Percentiles rank a stretch among this genome's conserved stretches.
Evolutionary conservation across 2,329 filamentous ascomycete species (phyloP).

Genomic region (Colletotrichum higginsianum): DNA sequence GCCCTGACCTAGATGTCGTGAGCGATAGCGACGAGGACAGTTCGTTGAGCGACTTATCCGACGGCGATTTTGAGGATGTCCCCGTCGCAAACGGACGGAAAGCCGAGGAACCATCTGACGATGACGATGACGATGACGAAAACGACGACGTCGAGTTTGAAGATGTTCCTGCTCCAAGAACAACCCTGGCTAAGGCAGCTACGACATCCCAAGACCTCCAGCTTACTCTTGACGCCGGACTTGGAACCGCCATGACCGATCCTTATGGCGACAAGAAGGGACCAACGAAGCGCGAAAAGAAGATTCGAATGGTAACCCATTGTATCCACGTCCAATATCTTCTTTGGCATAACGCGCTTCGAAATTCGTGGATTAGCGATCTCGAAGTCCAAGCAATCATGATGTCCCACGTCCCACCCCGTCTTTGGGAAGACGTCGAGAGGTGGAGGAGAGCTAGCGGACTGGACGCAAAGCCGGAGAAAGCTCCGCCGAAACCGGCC

Average conservation of each 20-base stretch:
- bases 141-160: conserved; percentile 77
- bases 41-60: conserved; percentile 68
- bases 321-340: conserved; percentile 90
- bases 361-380: conserved; percentile 89
- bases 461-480: conserved; percentile 60
- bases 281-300: conserved; percentile 85
- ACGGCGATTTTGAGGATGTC: conserved; percentile 68
- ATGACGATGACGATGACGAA: conserved; percentile 71
- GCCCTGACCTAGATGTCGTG: conserved; percentile 60
- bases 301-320: conserved; percentile 84
- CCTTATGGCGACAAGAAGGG: conserved; percentile 82
- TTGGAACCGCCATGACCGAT: conserved; percentile 73
- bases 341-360: conserved; percentile 89
- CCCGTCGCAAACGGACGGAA: conserved; percentile 60
- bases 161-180: conserved; percentile 62
- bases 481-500: conserved; percentile 48
- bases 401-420: conserved; percentile 78
- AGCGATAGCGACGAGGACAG: conserved; percentile 62
- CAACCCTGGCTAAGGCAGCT: conserved; percentile 59
- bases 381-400: conserved; percentile 81
- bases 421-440: conserved; percentile 80
- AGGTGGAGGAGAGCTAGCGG: conserved; percentile 81
- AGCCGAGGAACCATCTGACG: conserved; percentile 51
- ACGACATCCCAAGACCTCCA: conserved; percentile 78
- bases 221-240: conserved; percentile 76